Percentiles rank a stretch among this genome's conserved stretches.
phyloP scores from a whole-genome alignment of 2,329 filamentous ascomycete genomes.

The Neofusicoccum umdonicola region DNA sequence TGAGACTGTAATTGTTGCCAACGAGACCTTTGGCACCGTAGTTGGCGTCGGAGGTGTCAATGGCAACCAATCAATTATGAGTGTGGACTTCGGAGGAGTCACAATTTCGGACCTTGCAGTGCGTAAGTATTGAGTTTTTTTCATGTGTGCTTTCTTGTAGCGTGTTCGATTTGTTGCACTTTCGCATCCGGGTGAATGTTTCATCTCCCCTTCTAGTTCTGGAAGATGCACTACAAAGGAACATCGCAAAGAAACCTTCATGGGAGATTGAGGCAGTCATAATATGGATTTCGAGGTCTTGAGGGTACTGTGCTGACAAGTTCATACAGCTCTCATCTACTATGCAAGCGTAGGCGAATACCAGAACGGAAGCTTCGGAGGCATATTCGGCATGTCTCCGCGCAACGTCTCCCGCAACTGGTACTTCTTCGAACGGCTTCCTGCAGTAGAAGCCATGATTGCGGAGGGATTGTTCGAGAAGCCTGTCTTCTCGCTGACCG shows the following conservation, averaged over 20 bases:
- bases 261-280: too few relatives aligned
- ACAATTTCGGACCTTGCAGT: not conserved
- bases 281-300: too few relatives aligned
- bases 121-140: not conserved
- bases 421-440: conserved; percentile 1
- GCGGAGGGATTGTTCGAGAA: not conserved
- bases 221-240: too few relatives aligned
- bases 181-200: too few relatives aligned
- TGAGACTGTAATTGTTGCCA: not conserved
- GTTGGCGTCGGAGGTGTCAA: not conserved
- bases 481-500: not conserved
- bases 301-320: not conserved
- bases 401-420: conserved; percentile 5
- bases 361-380: not conserved
- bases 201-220: too few relatives aligned
- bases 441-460: not conserved
- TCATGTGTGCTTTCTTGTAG: not conserved
- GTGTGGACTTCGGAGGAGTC: not conserved
- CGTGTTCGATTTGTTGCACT: too few relatives aligned
- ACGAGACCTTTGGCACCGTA: conserved; percentile 1
- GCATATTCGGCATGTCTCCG: not conserved
- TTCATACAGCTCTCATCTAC: not conserved
- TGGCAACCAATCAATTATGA: not conserved
- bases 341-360: not conserved
- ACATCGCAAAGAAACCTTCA: too few relatives aligned